phyloP scores from a whole-genome alignment of 768 basidiomycete genomes.

The Dacryopinax primogenitus region DNA sequence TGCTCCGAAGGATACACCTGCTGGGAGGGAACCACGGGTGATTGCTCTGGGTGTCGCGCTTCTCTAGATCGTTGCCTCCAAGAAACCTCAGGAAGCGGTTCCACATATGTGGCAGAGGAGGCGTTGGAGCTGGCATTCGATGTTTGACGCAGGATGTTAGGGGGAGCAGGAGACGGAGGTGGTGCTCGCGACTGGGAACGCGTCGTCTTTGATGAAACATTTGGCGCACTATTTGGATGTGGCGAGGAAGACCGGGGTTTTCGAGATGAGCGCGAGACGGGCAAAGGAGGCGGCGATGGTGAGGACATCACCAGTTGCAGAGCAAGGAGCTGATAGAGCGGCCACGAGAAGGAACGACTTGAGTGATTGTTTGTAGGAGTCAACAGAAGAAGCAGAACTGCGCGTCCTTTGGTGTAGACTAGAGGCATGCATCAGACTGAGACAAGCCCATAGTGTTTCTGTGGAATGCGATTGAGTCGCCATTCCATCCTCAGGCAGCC shows the following conservation, averaged over 20 bases:
- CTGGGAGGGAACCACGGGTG: not conserved
- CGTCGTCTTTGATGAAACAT: not conserved
- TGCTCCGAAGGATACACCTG: not conserved
- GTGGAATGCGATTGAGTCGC: too few species aligned
- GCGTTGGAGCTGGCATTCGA: not conserved
- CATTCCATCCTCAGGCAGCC: too few species aligned
- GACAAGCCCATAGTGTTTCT: too few species aligned
- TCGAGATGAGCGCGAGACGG: not conserved
- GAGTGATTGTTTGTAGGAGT: not conserved
- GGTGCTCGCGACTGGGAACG: not conserved
- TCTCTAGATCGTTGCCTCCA: not conserved
- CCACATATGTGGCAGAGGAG: not conserved
- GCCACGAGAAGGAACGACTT: not conserved
- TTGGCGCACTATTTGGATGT: not conserved
- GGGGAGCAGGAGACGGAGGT: not conserved
- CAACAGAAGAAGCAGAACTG: conserved; percentile 2
- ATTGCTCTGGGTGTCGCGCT: not conserved
- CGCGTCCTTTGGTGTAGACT: too few species aligned
- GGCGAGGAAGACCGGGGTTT: not conserved
- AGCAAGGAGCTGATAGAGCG: not conserved
- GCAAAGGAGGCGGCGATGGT: not conserved
- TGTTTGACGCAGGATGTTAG: not conserved
- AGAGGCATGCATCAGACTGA: too few species aligned
- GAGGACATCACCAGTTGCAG: not conserved
- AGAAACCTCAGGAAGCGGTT: not conserved